Conservation (phyloP, 108 stramenopile genomes). For the Ochromonas danica region DNA sequence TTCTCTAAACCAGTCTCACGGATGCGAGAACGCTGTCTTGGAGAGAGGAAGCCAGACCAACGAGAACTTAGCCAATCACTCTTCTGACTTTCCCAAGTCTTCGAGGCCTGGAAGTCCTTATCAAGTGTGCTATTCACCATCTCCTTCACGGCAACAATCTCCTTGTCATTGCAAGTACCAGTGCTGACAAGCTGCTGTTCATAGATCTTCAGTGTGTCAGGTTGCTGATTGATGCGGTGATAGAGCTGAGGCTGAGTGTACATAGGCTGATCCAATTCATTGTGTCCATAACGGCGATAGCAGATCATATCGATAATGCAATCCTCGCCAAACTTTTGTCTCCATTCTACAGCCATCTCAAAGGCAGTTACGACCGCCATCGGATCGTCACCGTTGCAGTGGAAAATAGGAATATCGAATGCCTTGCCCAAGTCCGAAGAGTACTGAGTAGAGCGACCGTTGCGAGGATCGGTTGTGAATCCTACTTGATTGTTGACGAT, state of each 20-base stretch:
- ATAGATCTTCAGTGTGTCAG: constrained; percentile 78
- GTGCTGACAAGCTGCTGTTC: constrained; percentile 67
- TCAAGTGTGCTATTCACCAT: constrained; percentile 78
- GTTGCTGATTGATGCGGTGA: constrained; percentile 78
- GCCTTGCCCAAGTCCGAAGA: constrained; percentile 96
- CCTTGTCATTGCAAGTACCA: constrained; percentile 76
- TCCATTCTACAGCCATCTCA: constrained; percentile 93
- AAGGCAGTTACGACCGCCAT: constrained; percentile 88
- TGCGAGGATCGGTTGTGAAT: constrained; percentile 92
- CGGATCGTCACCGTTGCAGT: constrained; percentile 98
- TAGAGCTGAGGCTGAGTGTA: constrained; percentile 97
- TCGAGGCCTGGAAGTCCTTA: constrained; percentile 78
- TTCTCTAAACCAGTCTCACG: constrained; percentile 87
- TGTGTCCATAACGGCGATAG: constrained; percentile 98
- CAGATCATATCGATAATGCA: constrained; percentile 97
- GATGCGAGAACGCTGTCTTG: constrained; percentile 66
- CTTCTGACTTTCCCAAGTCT: constrained; percentile 72
- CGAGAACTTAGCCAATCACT: constrained; percentile 87
- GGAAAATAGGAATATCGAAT: constrained; percentile 97
- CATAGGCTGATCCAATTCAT: constrained; percentile 97
- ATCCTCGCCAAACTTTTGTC: constrained; percentile 91
- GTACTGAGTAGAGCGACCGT: constrained; percentile 91
- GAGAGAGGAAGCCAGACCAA: constrained; percentile 91
- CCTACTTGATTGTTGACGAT: constrained; percentile 99
- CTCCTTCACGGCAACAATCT: constrained; percentile 73